Conservation (phyloP, 2,329 filamentous ascomycete species). For the Aureobasidium melanogenum region DNA sequence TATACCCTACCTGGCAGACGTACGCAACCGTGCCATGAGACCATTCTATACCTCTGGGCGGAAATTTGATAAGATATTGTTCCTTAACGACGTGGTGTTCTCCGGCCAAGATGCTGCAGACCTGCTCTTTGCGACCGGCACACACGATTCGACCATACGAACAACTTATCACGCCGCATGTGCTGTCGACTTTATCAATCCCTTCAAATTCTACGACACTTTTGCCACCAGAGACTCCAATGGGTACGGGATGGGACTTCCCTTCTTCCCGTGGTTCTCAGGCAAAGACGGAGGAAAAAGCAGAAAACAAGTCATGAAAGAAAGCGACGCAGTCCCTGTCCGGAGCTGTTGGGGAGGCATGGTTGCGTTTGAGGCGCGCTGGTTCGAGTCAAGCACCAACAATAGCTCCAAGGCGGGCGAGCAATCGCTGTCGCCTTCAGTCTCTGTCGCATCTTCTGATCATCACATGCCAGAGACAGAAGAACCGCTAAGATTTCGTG, state of each 20-base stretch:
- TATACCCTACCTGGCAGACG: slow-evolving; percentile 64
- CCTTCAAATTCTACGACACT: slow-evolving; percentile 63
- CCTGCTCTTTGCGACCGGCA: slow-evolving; percentile 56
- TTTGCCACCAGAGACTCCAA: slow-evolving; percentile 62
- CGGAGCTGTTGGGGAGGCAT: slow-evolving; percentile 72
- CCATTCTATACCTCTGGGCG: slow-evolving; percentile 46
- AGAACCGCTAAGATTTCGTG: slow-evolving; percentile 36
- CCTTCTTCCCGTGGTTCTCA: slow-evolving; percentile 60
- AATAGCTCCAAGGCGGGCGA: too few relatives aligned
- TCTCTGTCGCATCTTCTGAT: too few relatives aligned
- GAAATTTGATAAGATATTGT: slow-evolving; percentile 49
- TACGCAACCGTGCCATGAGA: slow-evolving; percentile 60
- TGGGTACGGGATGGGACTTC: slow-evolving; percentile 38
- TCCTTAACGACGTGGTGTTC: slow-evolving; percentile 60
- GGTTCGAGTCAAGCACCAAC: slow-evolving; percentile 38
- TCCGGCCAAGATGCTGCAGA: slow-evolving; percentile 50
- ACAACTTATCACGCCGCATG: slow-evolving; percentile 58
- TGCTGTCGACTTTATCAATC: slow-evolving; percentile 60
- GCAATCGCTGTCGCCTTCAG: too few relatives aligned
- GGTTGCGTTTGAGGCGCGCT: slow-evolving; percentile 55
- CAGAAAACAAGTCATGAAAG: slow-evolving; percentile 53
- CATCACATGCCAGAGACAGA: too few relatives aligned
- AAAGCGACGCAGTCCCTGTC: slow-evolving; percentile 57
- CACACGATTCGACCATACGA: slow-evolving; percentile 39
- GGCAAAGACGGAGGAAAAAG: slow-evolving; percentile 39